These are phyloP conservation scores for Boletus barrowsii DNA, from an alignment of 768 basidiomycete genomes.

Conservation along the genomic window DNA sequence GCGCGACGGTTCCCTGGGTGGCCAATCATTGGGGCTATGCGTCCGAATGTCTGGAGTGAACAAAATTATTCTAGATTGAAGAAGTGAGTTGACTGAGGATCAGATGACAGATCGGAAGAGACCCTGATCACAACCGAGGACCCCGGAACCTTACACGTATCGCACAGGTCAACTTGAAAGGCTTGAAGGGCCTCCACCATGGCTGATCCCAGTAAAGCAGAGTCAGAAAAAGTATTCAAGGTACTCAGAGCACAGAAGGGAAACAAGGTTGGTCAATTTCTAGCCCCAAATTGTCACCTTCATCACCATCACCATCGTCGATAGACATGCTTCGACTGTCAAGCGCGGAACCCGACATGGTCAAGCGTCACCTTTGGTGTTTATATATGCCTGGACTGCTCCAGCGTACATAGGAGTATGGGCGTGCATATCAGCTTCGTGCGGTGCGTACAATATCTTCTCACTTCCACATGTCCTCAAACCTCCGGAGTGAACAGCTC, in stretches of 20 bases:
- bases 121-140: constrained; percentile 17
- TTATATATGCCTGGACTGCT: constrained; percentile 98
- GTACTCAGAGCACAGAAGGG: constrained; percentile 81
- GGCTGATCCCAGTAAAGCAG: constrained; percentile 79
- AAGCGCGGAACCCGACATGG: constrained; percentile 96
- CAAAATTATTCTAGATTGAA: too few species aligned
- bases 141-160: constrained; percentile 23
- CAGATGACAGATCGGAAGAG: background rate
- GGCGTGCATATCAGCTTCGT: constrained; percentile 99
- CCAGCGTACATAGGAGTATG: constrained; percentile 91
- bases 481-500: constrained; percentile 54
- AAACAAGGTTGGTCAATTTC: constrained; percentile 61
- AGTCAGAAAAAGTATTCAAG: constrained; percentile 84
- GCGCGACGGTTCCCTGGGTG: too few species aligned
- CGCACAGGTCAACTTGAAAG: constrained; percentile 3
- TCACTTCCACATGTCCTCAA: background rate
- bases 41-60: too few species aligned
- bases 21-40: too few species aligned
- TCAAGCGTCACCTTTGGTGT: constrained; percentile 94
- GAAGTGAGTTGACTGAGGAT: too few species aligned
- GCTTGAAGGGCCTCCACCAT: constrained; percentile 32
- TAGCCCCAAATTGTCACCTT: background rate
- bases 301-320: constrained; percentile 11
- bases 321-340: constrained; percentile 91
- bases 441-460: constrained; percentile 49